Percentiles rank a stretch among this genome's conserved stretches.
These are phyloP conservation scores for Calendula officinalis DNA, from an alignment of 129 eudicot species.

Conservation along the genomic window DNA sequence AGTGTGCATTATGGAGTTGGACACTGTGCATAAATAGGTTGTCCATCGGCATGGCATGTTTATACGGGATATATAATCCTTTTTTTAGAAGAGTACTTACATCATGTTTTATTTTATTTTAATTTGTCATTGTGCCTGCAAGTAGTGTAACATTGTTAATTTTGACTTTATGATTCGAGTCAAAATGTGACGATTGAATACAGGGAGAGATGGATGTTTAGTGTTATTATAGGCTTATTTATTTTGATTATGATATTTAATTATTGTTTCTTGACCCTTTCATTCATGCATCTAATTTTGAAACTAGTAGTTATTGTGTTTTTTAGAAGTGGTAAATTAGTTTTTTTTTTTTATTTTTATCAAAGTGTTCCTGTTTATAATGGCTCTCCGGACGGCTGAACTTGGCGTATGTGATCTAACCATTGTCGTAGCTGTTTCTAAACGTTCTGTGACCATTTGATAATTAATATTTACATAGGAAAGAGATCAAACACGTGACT, in stretches of 20 bases:
- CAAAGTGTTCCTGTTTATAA: too few relatives aligned
- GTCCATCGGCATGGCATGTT: slow-evolving; percentile 14
- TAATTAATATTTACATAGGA: too few relatives aligned
- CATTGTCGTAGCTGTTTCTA: too few relatives aligned
- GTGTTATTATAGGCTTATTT: slow-evolving; percentile 13
- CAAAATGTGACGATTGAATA: slow-evolving; percentile 26
- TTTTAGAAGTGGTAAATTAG: neutral
- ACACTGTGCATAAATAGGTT: slow-evolving; percentile 40
- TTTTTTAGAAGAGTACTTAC: slow-evolving; percentile 15
- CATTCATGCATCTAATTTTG: neutral
- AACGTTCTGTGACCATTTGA: too few relatives aligned
- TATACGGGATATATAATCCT: slow-evolving; percentile 33
- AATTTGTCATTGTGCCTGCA: slow-evolving; percentile 12
- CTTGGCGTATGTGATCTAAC: too few relatives aligned
- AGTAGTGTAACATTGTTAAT: slow-evolving; percentile 30
- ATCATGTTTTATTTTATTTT: slow-evolving; percentile 14
- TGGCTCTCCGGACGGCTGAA: too few relatives aligned
- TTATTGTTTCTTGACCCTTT: slow-evolving; percentile 15
- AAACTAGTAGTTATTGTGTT: neutral
- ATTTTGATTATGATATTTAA: slow-evolving; percentile 15
- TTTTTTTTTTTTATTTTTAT: too few relatives aligned
- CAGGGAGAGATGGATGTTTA: slow-evolving; percentile 24
- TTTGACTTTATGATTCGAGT: slow-evolving; percentile 33
- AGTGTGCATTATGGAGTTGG: slow-evolving; percentile 36
- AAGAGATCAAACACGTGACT: too few relatives aligned